phyloP scores from a whole-genome alignment of 2,329 filamentous ascomycete genomes.

The Hymenoscyphus fructigenus region DNA sequence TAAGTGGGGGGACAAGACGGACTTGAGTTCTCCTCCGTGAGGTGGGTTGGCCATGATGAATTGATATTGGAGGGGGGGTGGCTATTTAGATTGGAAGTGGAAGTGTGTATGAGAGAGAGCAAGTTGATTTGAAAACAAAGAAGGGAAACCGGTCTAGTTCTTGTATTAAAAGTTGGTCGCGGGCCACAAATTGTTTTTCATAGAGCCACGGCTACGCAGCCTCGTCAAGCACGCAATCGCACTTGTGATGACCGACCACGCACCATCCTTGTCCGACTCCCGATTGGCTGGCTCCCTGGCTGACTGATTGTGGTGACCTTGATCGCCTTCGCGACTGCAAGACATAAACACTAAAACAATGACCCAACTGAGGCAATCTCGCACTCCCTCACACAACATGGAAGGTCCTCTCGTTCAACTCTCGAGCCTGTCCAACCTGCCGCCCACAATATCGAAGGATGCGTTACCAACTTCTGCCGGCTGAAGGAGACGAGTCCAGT shows the following conservation, averaged over 20 bases:
- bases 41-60: constrained; percentile 65
- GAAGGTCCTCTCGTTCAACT: not conserved
- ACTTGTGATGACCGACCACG: not conserved
- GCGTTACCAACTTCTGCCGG: not conserved
- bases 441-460: not conserved
- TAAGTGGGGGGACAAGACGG: constrained; percentile 6
- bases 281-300: not conserved
- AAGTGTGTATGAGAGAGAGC: not conserved
- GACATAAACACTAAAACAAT: not conserved
- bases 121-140: no score
- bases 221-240: constrained; percentile 17
- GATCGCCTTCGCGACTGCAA: not conserved
- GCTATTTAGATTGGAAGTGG: not conserved
- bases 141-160: not conserved
- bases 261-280: not conserved
- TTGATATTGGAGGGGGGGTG: constrained; percentile 15
- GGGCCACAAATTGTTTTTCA: constrained; percentile 1
- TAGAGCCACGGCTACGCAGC: constrained; percentile 12
- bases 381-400: not conserved
- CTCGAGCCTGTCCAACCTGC: not conserved
- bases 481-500: not conserved
- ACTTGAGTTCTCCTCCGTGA: constrained; percentile 91
- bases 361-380: not conserved
- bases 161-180: constrained; percentile 5
- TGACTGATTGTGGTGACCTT: not conserved